A percentile compares a stretch with the other conserved stretches of the same genome.
These are phyloP conservation scores for Astrephomene gubernaculifera DNA, from an alignment of 139 green algal species.

Conservation along the genomic window DNA sequence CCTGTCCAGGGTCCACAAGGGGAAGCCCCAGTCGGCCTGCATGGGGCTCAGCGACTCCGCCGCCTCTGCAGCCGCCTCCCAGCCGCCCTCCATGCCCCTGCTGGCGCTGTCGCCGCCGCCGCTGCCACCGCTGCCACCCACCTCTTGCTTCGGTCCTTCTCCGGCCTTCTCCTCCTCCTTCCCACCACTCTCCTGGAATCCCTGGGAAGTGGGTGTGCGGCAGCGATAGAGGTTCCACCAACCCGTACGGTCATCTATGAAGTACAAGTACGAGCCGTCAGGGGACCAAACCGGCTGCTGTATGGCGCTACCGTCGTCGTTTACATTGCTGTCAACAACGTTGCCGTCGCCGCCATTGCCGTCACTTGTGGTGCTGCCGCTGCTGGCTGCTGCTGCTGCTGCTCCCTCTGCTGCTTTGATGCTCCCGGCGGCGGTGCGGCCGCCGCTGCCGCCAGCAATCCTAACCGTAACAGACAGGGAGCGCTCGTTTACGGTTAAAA, in stretches of 20 bases:
- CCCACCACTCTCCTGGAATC: no score
- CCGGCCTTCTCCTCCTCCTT: no score
- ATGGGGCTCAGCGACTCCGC: constrained; percentile 46
- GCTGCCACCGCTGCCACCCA: no score
- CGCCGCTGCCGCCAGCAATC: background rate
- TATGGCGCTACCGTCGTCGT: constrained; percentile 49
- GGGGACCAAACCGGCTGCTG: constrained; percentile 69
- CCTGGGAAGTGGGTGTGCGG: background rate
- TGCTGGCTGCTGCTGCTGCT: no score
- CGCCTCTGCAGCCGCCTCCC: background rate
- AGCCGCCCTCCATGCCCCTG: no score
- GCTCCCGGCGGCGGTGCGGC: no score
- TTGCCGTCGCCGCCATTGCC: background rate
- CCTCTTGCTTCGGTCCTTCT: no score
- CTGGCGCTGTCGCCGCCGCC: background rate
- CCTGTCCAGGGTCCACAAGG: constrained; percentile 58
- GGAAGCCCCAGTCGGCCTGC: constrained; percentile 71
- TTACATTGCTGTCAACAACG: background rate
- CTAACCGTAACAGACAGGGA: no score
- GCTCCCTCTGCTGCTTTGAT: no score
- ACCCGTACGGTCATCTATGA: constrained; percentile 53
- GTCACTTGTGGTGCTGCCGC: no score
- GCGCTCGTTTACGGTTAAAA: no score
- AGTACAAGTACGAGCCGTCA: constrained; percentile 62
- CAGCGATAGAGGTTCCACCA: constrained; percentile 74